Base-by-base conservation (phyloP, 2,329 filamentous ascomycete genomes). In the Ascochyta koolunga region DNA sequence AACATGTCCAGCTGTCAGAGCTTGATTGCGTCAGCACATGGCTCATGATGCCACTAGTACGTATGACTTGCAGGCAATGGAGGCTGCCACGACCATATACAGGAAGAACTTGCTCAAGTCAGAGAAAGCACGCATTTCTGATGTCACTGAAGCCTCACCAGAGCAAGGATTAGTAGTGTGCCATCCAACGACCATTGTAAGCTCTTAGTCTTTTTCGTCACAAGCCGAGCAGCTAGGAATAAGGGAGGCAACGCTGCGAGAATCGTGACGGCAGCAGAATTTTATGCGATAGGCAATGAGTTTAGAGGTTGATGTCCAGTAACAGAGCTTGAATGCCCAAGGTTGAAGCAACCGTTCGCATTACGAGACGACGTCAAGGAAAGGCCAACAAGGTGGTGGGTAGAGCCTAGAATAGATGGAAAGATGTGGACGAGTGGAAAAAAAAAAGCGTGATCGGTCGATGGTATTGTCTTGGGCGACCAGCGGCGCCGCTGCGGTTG, bases 171-270 rank as follows among this genome's bases (percentile, higher is more conserved):
- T 13, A 70, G 46, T 11, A 69, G 53, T 19, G 54, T 61, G 40
- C 70, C 67, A 40, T 71, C 64, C 8, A 54, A 48, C 5, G 61
- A 55, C 56, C 60, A 64, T 31, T 44, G 29, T 7, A 61, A 33
- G 9, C 50, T 40, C 44, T 50, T 63, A 42, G 58, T 58, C 15
- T 54, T 58, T 55, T 70, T 71, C 27, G 62, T 51, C 9, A 35
- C 35, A 47, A 61, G 58, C 13, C 68, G 65, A 15, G 60, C 62
- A 13, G 54, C 19, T 7, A 67, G 41, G 38, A 65, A 67, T 15
- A 62, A 36, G 18, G 61, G 56, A 24, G 62, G 51, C 29, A 66
- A 38, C 5, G 58, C 32, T 13, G 63, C 54, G 29, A 70, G 56
- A 19, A 65, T 22, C 7, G 59, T 50, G 32, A 62, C 51, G 19